Base-by-base conservation (phyloP, 2,329 filamentous ascomycete species). In the Trichoderma sp. region DNA sequence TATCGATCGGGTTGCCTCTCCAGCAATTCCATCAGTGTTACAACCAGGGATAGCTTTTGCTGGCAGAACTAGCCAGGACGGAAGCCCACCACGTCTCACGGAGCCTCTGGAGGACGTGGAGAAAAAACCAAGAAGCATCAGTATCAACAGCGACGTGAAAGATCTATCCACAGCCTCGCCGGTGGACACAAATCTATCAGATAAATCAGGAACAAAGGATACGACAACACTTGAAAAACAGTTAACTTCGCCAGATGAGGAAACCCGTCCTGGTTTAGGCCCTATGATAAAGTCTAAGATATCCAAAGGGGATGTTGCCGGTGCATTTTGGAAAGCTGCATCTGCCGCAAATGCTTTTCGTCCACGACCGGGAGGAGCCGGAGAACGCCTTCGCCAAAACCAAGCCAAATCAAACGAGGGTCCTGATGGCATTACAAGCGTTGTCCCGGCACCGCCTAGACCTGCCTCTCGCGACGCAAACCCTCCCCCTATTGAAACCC, bases 231-330 rank as follows among this genome's bases (percentile, higher is more conserved):
- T 28, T 30, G 71, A 66, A 20, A 57, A 53, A 20, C 39, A 23
- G 17, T 15, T 23, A 13, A 63, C 28, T 20, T 69, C 61, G 26
- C 65, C 68, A 1, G 74, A 74, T 8, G 84, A 85, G 67, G 85
- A 86, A 2, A 77, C 73, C 7, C 83, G 93, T n/a, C 93, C 94
- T 20, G 94, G 94, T 1, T 86, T 97, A 7, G 94, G 94, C 0
- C 93, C 94, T 2, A 97, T 97, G 95, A 92, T 98, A 76, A 95
- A 93, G 81, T 89, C 91, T 74, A 93, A 93, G 78, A 89, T 88
- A 73, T 91, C 90, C 1, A 90, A 88, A 73, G 87, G 85, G n/a
- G 91, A 96, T 71, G 86, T 96, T 76, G 93, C 93, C 23, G 91
- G 88, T 43, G 87, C 88, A 6, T 88, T 98, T 73, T 92, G 93